These are phyloP conservation scores for Penicillium sp. DNA, from an alignment of 2,329 filamentous ascomycete species.

Conservation along the genomic window DNA sequence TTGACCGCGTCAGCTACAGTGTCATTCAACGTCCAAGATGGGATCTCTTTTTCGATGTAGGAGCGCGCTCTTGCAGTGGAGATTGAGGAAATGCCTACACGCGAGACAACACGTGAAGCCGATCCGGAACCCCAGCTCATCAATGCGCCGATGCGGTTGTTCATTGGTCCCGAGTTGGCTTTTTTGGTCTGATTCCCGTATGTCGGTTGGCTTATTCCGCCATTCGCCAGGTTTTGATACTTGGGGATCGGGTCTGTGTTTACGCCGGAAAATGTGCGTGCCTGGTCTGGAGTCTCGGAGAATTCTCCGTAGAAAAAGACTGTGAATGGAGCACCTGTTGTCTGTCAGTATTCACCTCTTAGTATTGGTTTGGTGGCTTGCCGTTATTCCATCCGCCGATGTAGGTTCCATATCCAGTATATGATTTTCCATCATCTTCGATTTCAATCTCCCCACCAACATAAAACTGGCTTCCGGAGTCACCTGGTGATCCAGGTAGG, in stretches of 20 bases:
- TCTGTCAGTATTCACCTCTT: not conserved
- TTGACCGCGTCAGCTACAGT: slow-evolving; percentile 53
- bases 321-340: slow-evolving; percentile 38
- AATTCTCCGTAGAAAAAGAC: slow-evolving; percentile 50
- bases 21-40: slow-evolving; percentile 60
- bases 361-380: slow-evolving; percentile 1
- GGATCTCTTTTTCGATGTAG: slow-evolving; percentile 66
- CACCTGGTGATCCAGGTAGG: slow-evolving; percentile 45
- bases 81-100: slow-evolving; percentile 69
- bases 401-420: slow-evolving; percentile 51
- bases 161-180: slow-evolving; percentile 56
- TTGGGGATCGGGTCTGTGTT: slow-evolving; percentile 37
- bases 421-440: slow-evolving; percentile 40
- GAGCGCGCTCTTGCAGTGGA: slow-evolving; percentile 63
- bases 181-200: slow-evolving; percentile 54
- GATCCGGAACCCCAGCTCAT: slow-evolving; percentile 60
- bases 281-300: slow-evolving; percentile 34
- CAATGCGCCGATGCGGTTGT: slow-evolving; percentile 58
- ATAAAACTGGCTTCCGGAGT: slow-evolving; percentile 43
- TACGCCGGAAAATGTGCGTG: slow-evolving; percentile 38
- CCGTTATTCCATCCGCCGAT: slow-evolving; percentile 48
- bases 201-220: slow-evolving; percentile 57
- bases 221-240: slow-evolving; percentile 56
- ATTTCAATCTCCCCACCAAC: slow-evolving; percentile 43
- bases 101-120: slow-evolving; percentile 55